Percentiles rank a stretch among this genome's conserved stretches.
phyloP scores from a whole-genome alignment of 305 asterid genomes.

The Solanum aculeatissimum region DNA sequence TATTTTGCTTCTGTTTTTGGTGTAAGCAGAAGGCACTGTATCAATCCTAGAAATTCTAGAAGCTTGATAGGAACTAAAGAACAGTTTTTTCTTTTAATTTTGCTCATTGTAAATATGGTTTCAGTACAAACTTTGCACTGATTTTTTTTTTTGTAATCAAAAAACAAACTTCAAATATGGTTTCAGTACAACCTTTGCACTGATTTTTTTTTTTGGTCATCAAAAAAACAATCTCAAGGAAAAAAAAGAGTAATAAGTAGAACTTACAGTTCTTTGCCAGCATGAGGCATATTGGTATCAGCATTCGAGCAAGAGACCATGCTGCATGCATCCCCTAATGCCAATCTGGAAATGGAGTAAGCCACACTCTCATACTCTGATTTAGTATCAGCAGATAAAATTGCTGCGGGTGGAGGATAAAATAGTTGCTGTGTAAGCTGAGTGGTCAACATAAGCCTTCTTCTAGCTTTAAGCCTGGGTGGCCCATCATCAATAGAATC shows the following conservation, averaged over 20 bases:
- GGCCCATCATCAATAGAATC: conserved; percentile 45
- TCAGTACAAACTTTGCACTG: neutral
- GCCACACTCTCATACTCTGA: conserved; percentile 24
- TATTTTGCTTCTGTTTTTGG: neutral
- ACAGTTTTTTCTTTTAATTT: neutral
- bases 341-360: conserved; percentile 38
- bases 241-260: neutral
- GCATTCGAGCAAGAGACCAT: conserved; percentile 21
- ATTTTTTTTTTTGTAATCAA: neutral
- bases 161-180: neutral
- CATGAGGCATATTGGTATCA: conserved; percentile 14
- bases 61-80: neutral
- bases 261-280: conserved; percentile 39
- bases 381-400: conserved; percentile 37
- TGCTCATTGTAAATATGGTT: neutral
- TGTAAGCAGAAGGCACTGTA: neutral
- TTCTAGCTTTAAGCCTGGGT: conserved; percentile 36
- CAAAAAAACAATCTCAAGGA: neutral
- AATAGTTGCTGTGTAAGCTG: conserved; percentile 75
- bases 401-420: conserved; percentile 33
- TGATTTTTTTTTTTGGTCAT: neutral
- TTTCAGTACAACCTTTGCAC: neutral
- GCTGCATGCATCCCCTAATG: conserved; percentile 60
- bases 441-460: conserved; percentile 63
- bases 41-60: neutral